Conservation (phyloP, 352 stramenopile species). For the Pythium oligandrum region DNA sequence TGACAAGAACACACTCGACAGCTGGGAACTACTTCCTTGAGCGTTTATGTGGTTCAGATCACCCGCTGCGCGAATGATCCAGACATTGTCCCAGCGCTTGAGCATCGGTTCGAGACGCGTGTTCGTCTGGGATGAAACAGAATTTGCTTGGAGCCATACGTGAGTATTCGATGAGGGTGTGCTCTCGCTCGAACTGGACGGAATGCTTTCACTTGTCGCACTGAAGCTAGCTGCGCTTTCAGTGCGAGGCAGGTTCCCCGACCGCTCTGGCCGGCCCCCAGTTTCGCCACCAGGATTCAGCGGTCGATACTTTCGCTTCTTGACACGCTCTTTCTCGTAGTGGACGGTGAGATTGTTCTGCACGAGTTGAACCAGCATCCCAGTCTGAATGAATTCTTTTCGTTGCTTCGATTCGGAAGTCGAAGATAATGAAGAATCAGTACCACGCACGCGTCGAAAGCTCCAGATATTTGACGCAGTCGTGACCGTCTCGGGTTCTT, state of each 20-base stretch:
- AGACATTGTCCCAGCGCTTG: conserved; percentile 21
- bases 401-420: background rate
- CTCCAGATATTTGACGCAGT: too few species aligned
- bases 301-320: conserved; percentile 16
- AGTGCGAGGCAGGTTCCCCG: background rate
- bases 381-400: conserved; percentile 5
- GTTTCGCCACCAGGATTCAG: conserved; percentile 1
- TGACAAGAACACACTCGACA: too few species aligned
- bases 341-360: conserved; percentile 12
- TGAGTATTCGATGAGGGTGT: background rate
- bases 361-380: conserved; percentile 14
- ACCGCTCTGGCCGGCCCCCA: background rate
- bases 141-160: conserved; percentile 20
- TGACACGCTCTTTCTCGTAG: conserved; percentile 16
- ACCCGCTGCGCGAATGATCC: conserved; percentile 11
- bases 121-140: conserved; percentile 8
- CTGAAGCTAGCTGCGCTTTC: background rate
- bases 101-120: background rate
- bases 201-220: background rate
- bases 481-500: too few species aligned
- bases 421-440: conserved; percentile 6
- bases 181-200: background rate
- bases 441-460: background rate
- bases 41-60: too few species aligned
- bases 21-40: too few species aligned